Percentiles rank a stretch among this genome's conserved stretches.
These are phyloP conservation scores for Trifolium dubium DNA, from an alignment of 306 rosid species.

Conservation along the genomic window DNA sequence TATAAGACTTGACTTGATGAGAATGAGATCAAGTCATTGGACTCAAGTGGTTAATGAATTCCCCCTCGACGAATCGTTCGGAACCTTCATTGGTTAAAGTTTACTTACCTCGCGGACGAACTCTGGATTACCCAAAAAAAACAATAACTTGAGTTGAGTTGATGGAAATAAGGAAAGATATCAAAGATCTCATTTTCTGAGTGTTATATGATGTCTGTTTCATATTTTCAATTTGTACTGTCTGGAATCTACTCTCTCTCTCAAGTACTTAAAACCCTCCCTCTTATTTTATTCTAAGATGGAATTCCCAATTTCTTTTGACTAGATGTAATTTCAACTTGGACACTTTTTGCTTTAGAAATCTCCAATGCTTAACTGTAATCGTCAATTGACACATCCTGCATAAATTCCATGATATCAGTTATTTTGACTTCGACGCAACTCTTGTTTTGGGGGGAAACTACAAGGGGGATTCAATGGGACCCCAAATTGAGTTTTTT, in stretches of 20 bases:
- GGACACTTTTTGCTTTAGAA: too few relatives aligned
- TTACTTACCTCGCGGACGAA: too few relatives aligned
- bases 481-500: background rate
- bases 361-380: too few relatives aligned
- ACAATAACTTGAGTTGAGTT: too few relatives aligned
- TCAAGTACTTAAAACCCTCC: background rate
- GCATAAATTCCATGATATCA: too few relatives aligned
- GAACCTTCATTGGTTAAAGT: too few relatives aligned
- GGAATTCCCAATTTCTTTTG: background rate
- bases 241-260: background rate
- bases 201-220: constrained; percentile 9
- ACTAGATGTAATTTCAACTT: background rate
- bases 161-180: background rate
- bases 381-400: too few relatives aligned
- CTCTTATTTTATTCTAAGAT: background rate
- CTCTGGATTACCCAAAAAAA: too few relatives aligned
- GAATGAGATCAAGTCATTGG: too few relatives aligned
- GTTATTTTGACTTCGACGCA: background rate
- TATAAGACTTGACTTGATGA: background rate
- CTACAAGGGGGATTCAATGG: background rate
- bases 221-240: background rate
- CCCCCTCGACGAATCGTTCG: too few relatives aligned
- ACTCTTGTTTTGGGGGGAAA: too few relatives aligned
- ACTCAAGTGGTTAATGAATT: too few relatives aligned
- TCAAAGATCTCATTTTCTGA: background rate